Base-by-base conservation (phyloP, 768 basidiomycete genomes). In the Cystofilobasidium capitatum region DNA sequence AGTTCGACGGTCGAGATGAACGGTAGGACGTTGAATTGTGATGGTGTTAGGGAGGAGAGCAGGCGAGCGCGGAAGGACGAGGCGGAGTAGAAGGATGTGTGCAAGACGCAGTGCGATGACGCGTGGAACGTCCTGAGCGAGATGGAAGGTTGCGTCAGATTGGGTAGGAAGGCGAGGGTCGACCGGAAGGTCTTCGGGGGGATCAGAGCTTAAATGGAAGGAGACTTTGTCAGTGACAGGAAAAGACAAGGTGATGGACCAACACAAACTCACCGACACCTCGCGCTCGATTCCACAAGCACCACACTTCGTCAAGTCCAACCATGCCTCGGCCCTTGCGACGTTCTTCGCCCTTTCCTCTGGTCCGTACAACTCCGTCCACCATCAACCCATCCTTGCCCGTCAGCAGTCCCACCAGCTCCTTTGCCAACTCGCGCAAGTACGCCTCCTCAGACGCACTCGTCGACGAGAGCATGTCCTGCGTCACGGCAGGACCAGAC, bases 291-390 rank as follows among this genome's bases (percentile, higher is more conserved):
- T 93, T 94, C 92, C 92, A 96, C 1, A 88, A 85, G 33, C 89
- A 89, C 92, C 92, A 97, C 0, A 88, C 88, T 77, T 94, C 92
- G 74, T 97, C 92, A 33, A 96, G 77, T 0, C 87, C 89, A 44
- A 96, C 82, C 39, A 94, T 83, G 1, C 89, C 91, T 35, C 89
- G 83, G 3, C 82, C 73, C 9, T 72, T 64, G n/a, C 39, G 49
- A 2, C 73, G 80, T n/a, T 49, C 61, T 62, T 57, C 26, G 16
- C 35, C 37, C 26, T 49, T 35, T 31, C 35, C 57, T 16, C 36
- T 35, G 22, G 40, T 16, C 20, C 29, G 59, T 2, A 36, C 17
- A 14, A 40, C 26, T 26, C 51, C 26, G 22, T 65, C 64, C 14
- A 65, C 57, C 70, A 63, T 67, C 72, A 58, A 66, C 62, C 60